Evolutionary conservation across 495 filamentous ascomycete species (phyloP), one percentile per base, ranked within the genome.

Genomic region (Daldinia childiae): DNA sequence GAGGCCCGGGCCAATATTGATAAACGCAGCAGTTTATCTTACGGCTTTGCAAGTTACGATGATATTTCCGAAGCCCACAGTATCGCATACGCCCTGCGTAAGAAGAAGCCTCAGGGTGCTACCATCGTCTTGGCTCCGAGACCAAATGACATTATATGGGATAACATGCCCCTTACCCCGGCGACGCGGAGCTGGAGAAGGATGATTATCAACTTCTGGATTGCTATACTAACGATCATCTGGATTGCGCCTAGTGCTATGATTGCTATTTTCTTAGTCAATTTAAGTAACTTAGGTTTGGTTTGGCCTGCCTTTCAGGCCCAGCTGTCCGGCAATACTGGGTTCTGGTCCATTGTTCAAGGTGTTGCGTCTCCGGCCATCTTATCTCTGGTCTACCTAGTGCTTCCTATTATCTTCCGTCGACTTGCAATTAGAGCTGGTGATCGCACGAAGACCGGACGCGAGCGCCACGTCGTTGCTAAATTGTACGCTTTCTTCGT

Each of bases 401-500:
- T 94, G 63, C 87, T 99, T 12, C 95, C 95, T 15, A 92, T 93
- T 74, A 89, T 95, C 74, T 97, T 98, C 86, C 91, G 95, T 66
- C 91, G 83, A 41, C 83, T 97, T 29, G 88, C 92, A 1, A 90
- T 93, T 48, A 84, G 84, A 65, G 90, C 90, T 21, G 96, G 95
- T 66, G 95, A 98, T 77, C 84, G 89, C 65, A 96, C 92, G 41
- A 98, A 98, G 77, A 96, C 94, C 3, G 92, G 92, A 19, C 88
- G 95, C 36, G 95, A 99, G 72, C 87, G 93, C n/a, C 94, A 98
- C 78, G 95, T 99, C 69, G 87, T 94, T 29, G 88, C 88, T 58
- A 95, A 97, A 76, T 86, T 99, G 2, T 99, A 97, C 78, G 85
- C 93, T 14, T 99, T 99, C 81, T 98, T 98, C 81, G 88, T 98